Evolutionary conservation across 768 basidiomycete genomes (phyloP), one percentile per base, ranked within the genome.

Genomic region (Xanthoconium stramineum): DNA sequence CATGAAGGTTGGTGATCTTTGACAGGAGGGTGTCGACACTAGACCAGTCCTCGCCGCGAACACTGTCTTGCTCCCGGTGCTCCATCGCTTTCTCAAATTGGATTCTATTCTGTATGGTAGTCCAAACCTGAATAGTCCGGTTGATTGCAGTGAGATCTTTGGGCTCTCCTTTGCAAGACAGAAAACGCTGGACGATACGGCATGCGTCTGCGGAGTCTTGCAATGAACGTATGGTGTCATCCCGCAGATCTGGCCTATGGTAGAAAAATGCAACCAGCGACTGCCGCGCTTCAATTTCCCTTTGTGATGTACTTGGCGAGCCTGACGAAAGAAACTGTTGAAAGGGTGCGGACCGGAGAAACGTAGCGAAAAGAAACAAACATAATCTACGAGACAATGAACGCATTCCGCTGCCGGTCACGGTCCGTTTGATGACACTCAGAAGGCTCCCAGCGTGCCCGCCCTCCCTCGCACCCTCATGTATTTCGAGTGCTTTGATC

Each of bases 401-500:
- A 24, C 93, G 83, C 24, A 85, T 83, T 2, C 93, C 93, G 55
- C 92, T 83, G 46, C 75, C 83, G 1, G 93, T 94, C 9, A 81
- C 75, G 0, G 93, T 95, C 45, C 89, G 80, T 65, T 87, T 91
- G 53, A 94, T 77, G 33, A 81, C 81, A 61, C 83, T 87, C 33
- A 93, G 64, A 52, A 95, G 76, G 63, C 86, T 91, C 5, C 93
- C 93, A 53, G 80, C 82, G 12, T 74, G 69, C 0, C 89, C 85
- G 1, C 89, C 89, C 63, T 93, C 91, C 32, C 83, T 76, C 29
- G 83, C 78, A 32, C 79, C 80, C 73, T 93, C 90, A 24, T 84
- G 79, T 50, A 95, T 87, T 69, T 95, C 93, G 44, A 94, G 81
- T n/a, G 88, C 86, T 67, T 88, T 87, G 70, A 94, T 87, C 1